These are phyloP conservation scores for Candida nitratophila DNA, from an alignment of 805 yeast species.

Conservation along the genomic window DNA sequence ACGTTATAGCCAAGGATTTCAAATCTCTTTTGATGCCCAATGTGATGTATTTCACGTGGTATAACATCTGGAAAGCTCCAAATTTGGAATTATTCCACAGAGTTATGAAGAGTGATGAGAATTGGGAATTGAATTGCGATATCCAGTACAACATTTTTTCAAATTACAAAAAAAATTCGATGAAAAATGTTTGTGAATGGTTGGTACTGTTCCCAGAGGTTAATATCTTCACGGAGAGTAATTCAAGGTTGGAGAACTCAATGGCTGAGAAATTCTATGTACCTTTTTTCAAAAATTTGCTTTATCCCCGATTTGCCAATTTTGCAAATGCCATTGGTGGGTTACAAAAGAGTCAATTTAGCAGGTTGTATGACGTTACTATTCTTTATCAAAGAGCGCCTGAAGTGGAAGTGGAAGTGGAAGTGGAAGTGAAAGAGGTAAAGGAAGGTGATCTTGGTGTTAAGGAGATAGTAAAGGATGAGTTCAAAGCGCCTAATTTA, in stretches of 20 bases:
- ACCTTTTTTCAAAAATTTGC: slow-evolving; percentile 51
- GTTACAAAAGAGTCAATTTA: slow-evolving; percentile 31
- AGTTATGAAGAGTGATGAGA: slow-evolving; percentile 57
- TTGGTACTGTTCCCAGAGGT: slow-evolving; percentile 82
- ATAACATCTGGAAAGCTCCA: slow-evolving; percentile 55
- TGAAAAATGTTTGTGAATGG: slow-evolving; percentile 38
- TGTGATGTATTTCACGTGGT: slow-evolving; percentile 68
- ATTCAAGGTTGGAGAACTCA: slow-evolving; percentile 41
- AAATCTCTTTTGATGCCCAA: slow-evolving; percentile 28
- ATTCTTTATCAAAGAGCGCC: slow-evolving; percentile 31
- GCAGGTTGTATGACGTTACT: slow-evolving; percentile 50
- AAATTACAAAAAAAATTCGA: slow-evolving; percentile 28
- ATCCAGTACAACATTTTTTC: slow-evolving; percentile 30
- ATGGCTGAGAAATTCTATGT: slow-evolving; percentile 50
- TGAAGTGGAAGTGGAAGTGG: too few species aligned
- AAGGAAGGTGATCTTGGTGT: too few species aligned
- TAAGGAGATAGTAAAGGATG: slow-evolving; percentile 5
- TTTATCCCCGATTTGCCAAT: slow-evolving; percentile 73
- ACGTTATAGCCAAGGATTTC: slow-evolving; percentile 19
- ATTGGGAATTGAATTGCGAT: slow-evolving; percentile 48
- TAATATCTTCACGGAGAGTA: slow-evolving; percentile 51
- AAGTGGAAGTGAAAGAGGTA: too few species aligned
- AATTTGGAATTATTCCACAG: slow-evolving; percentile 38
- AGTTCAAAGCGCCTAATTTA: slow-evolving; percentile 29
- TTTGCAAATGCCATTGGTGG: slow-evolving; percentile 43